These are phyloP conservation scores for Dothidotthia symphoricarpi DNA, from an alignment of 2,329 filamentous ascomycete species.

Conservation along the genomic window DNA sequence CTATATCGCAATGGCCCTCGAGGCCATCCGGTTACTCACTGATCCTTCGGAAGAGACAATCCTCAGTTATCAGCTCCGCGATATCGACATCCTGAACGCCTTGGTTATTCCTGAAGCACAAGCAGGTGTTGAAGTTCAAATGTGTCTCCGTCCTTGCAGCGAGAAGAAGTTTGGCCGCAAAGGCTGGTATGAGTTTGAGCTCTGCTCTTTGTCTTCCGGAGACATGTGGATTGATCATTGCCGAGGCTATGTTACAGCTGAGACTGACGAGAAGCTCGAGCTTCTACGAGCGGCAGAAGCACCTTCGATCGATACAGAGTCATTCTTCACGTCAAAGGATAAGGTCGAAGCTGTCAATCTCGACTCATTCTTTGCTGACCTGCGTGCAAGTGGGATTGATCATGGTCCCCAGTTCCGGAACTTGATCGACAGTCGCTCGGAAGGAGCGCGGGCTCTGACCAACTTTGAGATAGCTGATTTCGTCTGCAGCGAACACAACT, in stretches of 20 bases:
- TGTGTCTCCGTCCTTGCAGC: conserved; percentile 15
- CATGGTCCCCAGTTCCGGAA: conserved; percentile 4
- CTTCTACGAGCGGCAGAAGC: too few relatives aligned
- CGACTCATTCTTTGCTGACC: too few relatives aligned
- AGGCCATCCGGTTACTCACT: conserved; percentile 3
- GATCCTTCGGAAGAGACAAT: conserved; percentile 8
- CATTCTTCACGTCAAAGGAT: too few relatives aligned
- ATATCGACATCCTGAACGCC: conserved; percentile 17
- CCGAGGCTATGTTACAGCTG: conserved; percentile 4
- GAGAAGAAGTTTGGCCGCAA: conserved; percentile 3
- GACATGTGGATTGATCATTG: conserved; percentile 18
- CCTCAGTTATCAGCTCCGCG: conserved; percentile 16
- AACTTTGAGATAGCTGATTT: too few relatives aligned
- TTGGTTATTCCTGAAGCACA: conserved; percentile 24
- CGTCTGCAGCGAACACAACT: not conserved
- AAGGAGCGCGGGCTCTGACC: not conserved
- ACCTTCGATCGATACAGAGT: too few relatives aligned
- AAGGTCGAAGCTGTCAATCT: too few relatives aligned
- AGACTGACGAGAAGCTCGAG: too few relatives aligned
- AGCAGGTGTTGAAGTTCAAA: conserved; percentile 24
- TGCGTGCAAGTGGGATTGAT: not conserved
- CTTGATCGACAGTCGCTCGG: conserved; percentile 1
- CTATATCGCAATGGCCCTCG: conserved; percentile 2
- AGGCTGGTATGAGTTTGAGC: conserved; percentile 15
- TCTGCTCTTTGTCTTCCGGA: conserved; percentile 14